Evolutionary conservation across 352 stramenopile genomes (phyloP), one percentile per base, ranked within the genome.

Genomic region (Peronospora belbahrii): DNA sequence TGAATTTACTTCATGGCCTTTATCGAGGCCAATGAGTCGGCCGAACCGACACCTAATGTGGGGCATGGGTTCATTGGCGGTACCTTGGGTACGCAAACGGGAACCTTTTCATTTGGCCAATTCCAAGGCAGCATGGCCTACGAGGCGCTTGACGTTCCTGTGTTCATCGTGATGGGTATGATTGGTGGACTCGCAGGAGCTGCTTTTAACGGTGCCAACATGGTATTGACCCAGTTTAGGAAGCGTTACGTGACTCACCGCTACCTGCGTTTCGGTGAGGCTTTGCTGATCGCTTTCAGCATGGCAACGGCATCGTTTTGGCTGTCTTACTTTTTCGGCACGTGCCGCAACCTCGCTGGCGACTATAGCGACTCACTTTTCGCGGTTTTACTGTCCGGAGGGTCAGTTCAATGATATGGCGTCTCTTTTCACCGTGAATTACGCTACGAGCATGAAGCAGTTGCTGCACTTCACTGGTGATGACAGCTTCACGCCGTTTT

Each of bases 381-480:
- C 97, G 10, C 83, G 70, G 19, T 96, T 98, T 49, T 94, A 97
- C 56, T 99, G 96, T 55, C 79, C 85, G 1, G 79, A 95, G 4
- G 95, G 91, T 35, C 70, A 98, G 42, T 98, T 97, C 75, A 98
- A 99, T 55, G 93, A 98, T 66, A 75, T 99, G 28, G 96, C 94
- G 8, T 97, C 87, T 48, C 75, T 98, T 1, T 97, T 97, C 45
- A 96, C 97, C 7, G 90, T 95, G 6, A 91, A 97, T 17, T 94
- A 95, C 45, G 92, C 97, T 52, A 96, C 86, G 6, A 96, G 83
- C 31, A 95, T 96, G 70, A 96, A 96, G 52, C 89, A 98, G 63
- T 65, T 99, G 18, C 96, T 98, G 50, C 96, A 99, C 62, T 98
- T 98, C 54, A 90, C 74, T 2, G 74, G 76, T 23, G 68, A 83